These are phyloP conservation scores for Malus hybrid DNA, from an alignment of 331 rosid species.

Conservation along the genomic window DNA sequence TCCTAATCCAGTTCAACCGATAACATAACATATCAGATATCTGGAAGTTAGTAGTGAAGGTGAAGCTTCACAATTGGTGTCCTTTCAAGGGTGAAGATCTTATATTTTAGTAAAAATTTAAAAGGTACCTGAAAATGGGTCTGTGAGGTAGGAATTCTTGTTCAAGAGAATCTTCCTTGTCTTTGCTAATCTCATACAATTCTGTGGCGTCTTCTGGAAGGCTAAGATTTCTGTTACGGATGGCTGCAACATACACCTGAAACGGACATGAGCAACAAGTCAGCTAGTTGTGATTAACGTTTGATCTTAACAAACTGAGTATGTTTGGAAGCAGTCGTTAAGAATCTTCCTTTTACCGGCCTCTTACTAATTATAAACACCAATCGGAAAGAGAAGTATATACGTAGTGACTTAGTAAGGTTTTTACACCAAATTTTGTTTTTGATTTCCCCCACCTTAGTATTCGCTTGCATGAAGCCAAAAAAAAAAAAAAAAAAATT, in stretches of 20 bases:
- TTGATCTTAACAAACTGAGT: background rate
- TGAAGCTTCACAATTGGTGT: no score
- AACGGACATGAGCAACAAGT: background rate
- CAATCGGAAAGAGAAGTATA: no score
- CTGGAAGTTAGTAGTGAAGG: background rate
- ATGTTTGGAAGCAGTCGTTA: background rate
- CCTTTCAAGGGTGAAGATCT: background rate
- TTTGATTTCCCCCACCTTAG: no score
- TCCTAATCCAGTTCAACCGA: background rate
- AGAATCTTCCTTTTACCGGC: background rate
- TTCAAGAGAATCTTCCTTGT: constrained; percentile 54
- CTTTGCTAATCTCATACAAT: constrained; percentile 56
- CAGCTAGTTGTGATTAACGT: background rate
- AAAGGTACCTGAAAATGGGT: constrained; percentile 43
- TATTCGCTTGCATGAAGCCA: no score
- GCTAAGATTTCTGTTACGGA: constrained; percentile 57
- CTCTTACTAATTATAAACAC: no score
- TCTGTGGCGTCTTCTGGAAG: constrained; percentile 60
- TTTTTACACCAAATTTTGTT: no score
- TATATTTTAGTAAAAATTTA: background rate
- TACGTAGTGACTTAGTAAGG: no score
- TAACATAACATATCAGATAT: background rate
- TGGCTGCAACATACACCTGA: constrained; percentile 71
- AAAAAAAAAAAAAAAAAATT: no score
- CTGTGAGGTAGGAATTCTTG: constrained; percentile 68